Evolutionary conservation across 176 grass and related monocot genomes (phyloP).

Genomic region (Carex littledalei): DNA sequence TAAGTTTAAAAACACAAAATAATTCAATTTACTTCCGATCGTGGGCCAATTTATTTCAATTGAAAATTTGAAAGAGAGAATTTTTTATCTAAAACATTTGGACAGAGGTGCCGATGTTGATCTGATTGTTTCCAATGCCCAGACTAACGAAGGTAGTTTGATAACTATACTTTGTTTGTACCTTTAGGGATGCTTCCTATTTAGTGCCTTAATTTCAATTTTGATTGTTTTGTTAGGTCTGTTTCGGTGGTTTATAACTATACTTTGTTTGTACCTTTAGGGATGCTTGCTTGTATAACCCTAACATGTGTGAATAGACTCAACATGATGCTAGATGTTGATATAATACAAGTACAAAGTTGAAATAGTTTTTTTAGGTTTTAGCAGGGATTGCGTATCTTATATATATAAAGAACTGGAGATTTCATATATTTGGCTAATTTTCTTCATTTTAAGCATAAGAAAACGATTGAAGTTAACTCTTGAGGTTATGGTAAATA

Average conservation of each 20-base stretch:
- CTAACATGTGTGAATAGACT: no score
- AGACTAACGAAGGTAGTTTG: constrained; percentile 87
- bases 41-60: constrained; percentile 97
- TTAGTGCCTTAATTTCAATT: not conserved
- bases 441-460: no score
- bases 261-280: no score
- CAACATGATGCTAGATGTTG: no score
- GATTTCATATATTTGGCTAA: no score
- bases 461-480: no score
- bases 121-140: constrained; percentile 90
- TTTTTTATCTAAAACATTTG: constrained; percentile 91
- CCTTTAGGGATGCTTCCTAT: no score
- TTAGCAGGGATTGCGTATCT: not conserved
- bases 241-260: no score
- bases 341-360: no score
- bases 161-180: not conserved
- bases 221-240: not conserved
- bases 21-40: constrained; percentile 85
- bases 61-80: constrained; percentile 86
- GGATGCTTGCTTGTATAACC: no score
- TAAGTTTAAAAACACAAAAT: constrained; percentile 96
- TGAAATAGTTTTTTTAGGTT: no score
- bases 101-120: constrained; percentile 92
- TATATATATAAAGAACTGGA: not conserved
- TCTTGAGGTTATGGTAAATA: no score